Evolutionary conservation across 345 rosid species (phyloP), one percentile per base, ranked within the genome.

Genomic region (Atalantia buxifolia): DNA sequence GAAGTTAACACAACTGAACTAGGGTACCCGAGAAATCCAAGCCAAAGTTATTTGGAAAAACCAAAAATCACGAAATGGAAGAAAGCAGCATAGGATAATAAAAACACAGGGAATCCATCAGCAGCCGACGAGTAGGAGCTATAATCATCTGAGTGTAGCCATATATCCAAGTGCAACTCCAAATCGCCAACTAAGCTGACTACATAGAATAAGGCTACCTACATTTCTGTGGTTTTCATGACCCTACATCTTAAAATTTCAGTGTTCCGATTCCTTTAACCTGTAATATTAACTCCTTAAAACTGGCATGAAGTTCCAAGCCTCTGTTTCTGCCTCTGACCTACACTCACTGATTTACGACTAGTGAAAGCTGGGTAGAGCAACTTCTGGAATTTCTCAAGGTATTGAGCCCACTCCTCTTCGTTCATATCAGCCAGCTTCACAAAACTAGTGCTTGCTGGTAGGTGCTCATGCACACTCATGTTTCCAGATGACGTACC

Each of bases 241-340:
- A 19, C 19, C 53, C 69, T 60, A 30, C n/a, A 66, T 42, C 67
- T 55, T 38, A 27, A 74, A 50, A 40, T 25, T 48, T 13, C 7
- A 72, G 69, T 75, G 60, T 66, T 78, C 69, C 62, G 1, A 24
- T 66, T 33, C 42, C 74, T 40, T 68, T 12, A 16, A 30, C 56
- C 60, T 57, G 35, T 24, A 31, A 35, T 28, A 55, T 18, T 56
- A 30, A 69, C 10, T 68, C 38, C 67, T 85, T 83, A 91, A 75
- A 89, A 91, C 66, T 77, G 87, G 90, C 95, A 90, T 4, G 91
- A 91, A 50, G 93, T 84, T 77, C 93, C 92, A 22, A 89, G 88
- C 84, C 95, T 88, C 77, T 85, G 92, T 80, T 88, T 88, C 75
- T 79, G 88, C 82, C 78, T 85, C 77, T 83, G 91, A 42, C 87